Evolutionary conservation across 1,284 basidiomycete species (phyloP), one percentile per base, ranked within the genome.

Genomic region (Puccinia hordei): DNA sequence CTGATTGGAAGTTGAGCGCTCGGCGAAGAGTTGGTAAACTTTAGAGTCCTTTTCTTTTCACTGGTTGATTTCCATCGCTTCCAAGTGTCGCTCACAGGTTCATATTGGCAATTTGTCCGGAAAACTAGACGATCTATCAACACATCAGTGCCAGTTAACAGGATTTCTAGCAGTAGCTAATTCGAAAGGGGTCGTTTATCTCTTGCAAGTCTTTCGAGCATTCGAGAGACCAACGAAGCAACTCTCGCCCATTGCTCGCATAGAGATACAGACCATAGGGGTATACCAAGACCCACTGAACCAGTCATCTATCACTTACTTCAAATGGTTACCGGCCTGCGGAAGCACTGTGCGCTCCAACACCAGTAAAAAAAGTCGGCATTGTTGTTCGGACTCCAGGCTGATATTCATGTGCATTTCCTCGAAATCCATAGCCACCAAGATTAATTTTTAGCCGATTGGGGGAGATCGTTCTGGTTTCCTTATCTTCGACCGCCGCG

Each of bases 91-190:
- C 57, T 59, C 24, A 59, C 27, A 33, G 10, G 15, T 59, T 33
- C 5, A 35, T 15, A 27, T 65, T 33, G 5, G 5, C n/a, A 35
- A n/a, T n/a, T 12, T 61, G n/a, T 27, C 9, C 27, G 27, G 0
- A 30, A 30, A 63, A 49, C 44, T 46, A 66, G 74, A 66, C 24
- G 49, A 44, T 17, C 3, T 19, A 63, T 35, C 68, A 12, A 15
- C 46, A 46, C 17, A 49, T 6, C 17, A 71, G 24, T 71, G 53
- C 46, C 68, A 71, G 30, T 49, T 71, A 13, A 46, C 68, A 53
- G 61, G 59, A 3, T 53, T 51, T 55, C 61, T 76, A 33, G 74
- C 74, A 33, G 44, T 66, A 17, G 74, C 74, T 65, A 76, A 63
- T 66, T 65, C 59, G 9, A 65, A 66, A 65, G 74, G 74, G 24